Percentiles rank a stretch among this genome's conserved stretches.
Conservation (phyloP, 2,329 filamentous ascomycete genomes). For the Aspergillus pseudoglaucus region DNA sequence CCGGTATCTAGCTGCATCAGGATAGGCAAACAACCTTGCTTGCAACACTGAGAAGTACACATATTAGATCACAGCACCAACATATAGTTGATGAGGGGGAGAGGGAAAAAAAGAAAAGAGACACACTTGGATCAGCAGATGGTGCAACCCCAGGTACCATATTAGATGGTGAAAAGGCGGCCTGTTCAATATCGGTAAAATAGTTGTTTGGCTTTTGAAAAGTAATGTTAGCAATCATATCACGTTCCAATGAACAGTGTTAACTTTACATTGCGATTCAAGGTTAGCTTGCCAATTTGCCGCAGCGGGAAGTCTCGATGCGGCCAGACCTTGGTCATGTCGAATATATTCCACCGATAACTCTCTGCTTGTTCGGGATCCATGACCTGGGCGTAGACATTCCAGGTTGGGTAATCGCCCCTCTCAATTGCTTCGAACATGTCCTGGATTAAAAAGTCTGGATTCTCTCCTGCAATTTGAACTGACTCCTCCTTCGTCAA, state of each 20-base stretch:
- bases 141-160: slow-evolving; percentile 59
- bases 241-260: background rate
- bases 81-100: too few species aligned
- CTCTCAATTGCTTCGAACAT: slow-evolving; percentile 65
- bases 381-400: slow-evolving; percentile 69
- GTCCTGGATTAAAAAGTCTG: slow-evolving; percentile 73
- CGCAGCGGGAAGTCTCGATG: slow-evolving; percentile 66
- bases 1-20: slow-evolving; percentile 44
- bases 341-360: slow-evolving; percentile 77
- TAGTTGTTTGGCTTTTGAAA: slow-evolving; percentile 47
- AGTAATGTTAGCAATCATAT: background rate
- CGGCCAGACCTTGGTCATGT: slow-evolving; percentile 77
- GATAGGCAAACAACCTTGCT: slow-evolving; percentile 55
- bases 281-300: slow-evolving; percentile 68
- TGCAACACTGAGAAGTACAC: slow-evolving; percentile 43
- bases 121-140: slow-evolving; percentile 51
- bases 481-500: slow-evolving; percentile 61
- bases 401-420: slow-evolving; percentile 65
- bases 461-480: slow-evolving; percentile 65
- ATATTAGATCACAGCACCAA: slow-evolving; percentile 4
- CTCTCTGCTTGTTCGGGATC: slow-evolving; percentile 63
- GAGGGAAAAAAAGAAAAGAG: too few species aligned
- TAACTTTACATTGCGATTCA: slow-evolving; percentile 60
- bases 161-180: slow-evolving; percentile 58
- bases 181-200: slow-evolving; percentile 62